Evolutionary conservation across 805 yeast genomes (phyloP).

Genomic region (Schwanniomyces polymorphus): DNA sequence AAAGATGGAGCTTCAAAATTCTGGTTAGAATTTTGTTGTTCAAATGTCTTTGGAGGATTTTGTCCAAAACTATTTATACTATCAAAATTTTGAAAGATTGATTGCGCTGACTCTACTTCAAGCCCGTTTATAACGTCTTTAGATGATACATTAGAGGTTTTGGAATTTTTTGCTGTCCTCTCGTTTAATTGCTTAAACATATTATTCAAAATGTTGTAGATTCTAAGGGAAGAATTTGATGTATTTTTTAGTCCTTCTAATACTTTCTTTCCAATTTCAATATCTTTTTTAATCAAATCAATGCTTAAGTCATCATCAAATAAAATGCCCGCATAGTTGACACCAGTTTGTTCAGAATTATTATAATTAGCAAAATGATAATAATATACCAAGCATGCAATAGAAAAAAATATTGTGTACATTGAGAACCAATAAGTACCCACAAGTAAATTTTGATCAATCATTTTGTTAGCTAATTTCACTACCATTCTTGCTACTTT

Average conservation of each 20-base stretch:
- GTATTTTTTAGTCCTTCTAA: conserved; percentile 69
- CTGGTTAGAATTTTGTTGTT: background rate
- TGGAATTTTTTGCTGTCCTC: conserved; percentile 52
- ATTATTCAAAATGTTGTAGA: conserved; percentile 77
- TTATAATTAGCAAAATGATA: conserved; percentile 53
- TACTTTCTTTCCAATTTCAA: conserved; percentile 77
- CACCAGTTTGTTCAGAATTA: conserved; percentile 26
- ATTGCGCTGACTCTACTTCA: conserved; percentile 11
- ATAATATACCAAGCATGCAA: conserved; percentile 82
- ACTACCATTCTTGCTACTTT: conserved; percentile 83
- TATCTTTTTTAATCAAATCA: conserved; percentile 70
- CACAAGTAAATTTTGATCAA: conserved; percentile 63
- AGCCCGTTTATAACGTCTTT: background rate
- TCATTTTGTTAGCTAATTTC: conserved; percentile 77
- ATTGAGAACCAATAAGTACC: conserved; percentile 93
- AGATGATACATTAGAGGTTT: background rate
- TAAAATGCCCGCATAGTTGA: conserved; percentile 44
- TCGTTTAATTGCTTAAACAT: conserved; percentile 76
- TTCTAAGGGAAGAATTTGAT: conserved; percentile 76
- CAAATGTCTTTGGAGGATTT: background rate
- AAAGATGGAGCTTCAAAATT: background rate
- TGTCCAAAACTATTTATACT: conserved; percentile 22
- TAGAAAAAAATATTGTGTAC: conserved; percentile 85
- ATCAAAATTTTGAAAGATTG: conserved; percentile 28
- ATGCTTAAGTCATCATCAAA: conserved; percentile 47